phyloP scores from a whole-genome alignment of 371 early-diverging fungal genomes.

The Mucor indicus region DNA sequence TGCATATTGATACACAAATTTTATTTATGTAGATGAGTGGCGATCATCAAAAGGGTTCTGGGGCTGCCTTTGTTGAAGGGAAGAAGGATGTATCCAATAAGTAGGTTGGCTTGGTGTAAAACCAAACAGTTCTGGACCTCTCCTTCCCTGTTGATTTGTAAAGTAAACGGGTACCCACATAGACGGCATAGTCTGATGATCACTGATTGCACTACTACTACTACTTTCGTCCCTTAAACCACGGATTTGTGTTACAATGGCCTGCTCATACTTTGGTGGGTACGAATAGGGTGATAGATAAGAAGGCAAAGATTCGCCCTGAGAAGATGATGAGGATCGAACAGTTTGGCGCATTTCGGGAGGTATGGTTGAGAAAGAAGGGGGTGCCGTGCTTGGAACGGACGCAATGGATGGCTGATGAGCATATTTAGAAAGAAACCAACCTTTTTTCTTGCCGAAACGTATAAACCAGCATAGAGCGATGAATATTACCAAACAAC shows the following conservation, averaged over 20 bases:
- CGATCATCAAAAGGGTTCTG: not conserved
- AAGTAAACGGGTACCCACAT: constrained; percentile 23
- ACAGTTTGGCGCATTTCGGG: too few species aligned
- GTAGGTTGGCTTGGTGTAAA: constrained; percentile 5
- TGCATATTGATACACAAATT: too few species aligned
- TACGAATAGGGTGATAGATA: constrained; percentile 33
- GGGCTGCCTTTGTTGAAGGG: not conserved
- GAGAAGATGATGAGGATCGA: constrained; percentile 7
- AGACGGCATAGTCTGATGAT: not conserved
- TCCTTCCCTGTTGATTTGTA: not conserved
- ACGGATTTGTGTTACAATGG: constrained; percentile 45
- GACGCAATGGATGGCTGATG: constrained; percentile 1
- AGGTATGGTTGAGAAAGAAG: constrained; percentile 3
- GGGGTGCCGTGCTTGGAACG: constrained; percentile 12
- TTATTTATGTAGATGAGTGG: too few species aligned
- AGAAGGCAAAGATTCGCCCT: constrained; percentile 29
- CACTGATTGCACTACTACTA: not conserved
- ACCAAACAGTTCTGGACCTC: constrained; percentile 1
- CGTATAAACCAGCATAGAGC: constrained; percentile 17
- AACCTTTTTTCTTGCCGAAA: constrained; percentile 12
- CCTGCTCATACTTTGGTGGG: constrained; percentile 48
- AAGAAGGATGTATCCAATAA: not conserved
- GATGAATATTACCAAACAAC: constrained; percentile 19
- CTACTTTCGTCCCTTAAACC: constrained; percentile 14
- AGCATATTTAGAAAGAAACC: constrained; percentile 1